phyloP scores from a whole-genome alignment of 345 rosid genomes.

The Streptanthus diversifolius region DNA sequence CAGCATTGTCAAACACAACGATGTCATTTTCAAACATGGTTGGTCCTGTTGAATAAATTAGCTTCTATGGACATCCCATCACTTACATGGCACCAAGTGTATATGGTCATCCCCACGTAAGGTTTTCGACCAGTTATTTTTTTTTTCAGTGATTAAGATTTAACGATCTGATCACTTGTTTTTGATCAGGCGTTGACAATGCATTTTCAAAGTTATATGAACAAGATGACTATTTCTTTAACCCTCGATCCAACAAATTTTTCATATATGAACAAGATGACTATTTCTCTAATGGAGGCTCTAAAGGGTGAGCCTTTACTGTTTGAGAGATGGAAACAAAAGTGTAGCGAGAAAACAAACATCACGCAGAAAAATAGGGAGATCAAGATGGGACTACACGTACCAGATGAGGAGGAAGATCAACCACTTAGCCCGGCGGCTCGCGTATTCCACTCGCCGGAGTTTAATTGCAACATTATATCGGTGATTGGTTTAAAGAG shows the following conservation, averaged over 20 bases:
- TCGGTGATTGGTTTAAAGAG: constrained; percentile 48
- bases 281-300: constrained; percentile 39
- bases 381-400: constrained; percentile 15
- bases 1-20: constrained; percentile 44
- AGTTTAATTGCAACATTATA: constrained; percentile 47
- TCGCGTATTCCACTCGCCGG: constrained; percentile 48
- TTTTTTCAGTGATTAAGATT: neutral
- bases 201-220: constrained; percentile 72
- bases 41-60: constrained; percentile 62
- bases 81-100: constrained; percentile 61
- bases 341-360: neutral
- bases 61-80: constrained; percentile 57
- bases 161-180: neutral
- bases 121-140: neutral
- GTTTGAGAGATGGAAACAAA: neutral
- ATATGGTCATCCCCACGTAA: constrained; percentile 57
- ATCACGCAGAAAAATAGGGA: neutral
- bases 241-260: constrained; percentile 70
- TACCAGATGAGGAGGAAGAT: constrained; percentile 21
- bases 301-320: neutral
- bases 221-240: constrained; percentile 58
- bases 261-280: constrained; percentile 69
- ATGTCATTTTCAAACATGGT: constrained; percentile 55
- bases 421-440: constrained; percentile 58
- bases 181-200: constrained; percentile 62